Conservation (phyloP, 2,329 filamentous ascomycete species). For the Aureobasidium sp. region DNA sequence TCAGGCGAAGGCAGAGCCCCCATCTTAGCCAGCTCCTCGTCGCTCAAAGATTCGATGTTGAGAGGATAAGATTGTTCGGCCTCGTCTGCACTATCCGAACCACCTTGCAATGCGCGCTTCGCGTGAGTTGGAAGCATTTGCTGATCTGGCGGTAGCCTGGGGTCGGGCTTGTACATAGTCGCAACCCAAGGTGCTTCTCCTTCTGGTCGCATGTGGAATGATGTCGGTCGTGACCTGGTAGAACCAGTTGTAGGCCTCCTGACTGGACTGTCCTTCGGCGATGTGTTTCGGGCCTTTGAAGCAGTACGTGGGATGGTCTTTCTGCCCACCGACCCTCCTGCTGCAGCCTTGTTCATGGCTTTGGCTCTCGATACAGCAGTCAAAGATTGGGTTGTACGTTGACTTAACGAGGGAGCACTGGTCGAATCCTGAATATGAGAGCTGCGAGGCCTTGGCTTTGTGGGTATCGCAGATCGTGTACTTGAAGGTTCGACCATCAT, state of each 20-base stretch:
- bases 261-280: slow-evolving; percentile 16
- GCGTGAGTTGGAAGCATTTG: slow-evolving; percentile 93
- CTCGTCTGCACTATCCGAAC: slow-evolving; percentile 92
- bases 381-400: background rate
- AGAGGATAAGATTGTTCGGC: slow-evolving; percentile 80
- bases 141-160: slow-evolving; percentile 85
- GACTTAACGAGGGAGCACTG: background rate
- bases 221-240: slow-evolving; percentile 22
- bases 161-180: slow-evolving; percentile 91
- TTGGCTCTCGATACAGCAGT: background rate
- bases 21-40: slow-evolving; percentile 45
- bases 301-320: slow-evolving; percentile 2
- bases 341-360: background rate
- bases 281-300: slow-evolving; percentile 17
- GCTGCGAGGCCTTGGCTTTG: background rate
- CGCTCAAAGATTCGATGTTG: slow-evolving; percentile 73
- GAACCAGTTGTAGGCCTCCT: slow-evolving; percentile 20
- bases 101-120: slow-evolving; percentile 81
- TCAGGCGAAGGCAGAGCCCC: slow-evolving; percentile 20
- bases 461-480: background rate
- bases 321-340: background rate
- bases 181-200: slow-evolving; percentile 95
- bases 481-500: background rate
- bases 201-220: slow-evolving; percentile 59
- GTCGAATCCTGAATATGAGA: slow-evolving; percentile 1